A percentile compares a stretch with the other conserved stretches of the same genome.
These are phyloP conservation scores for Cornus controversa DNA, from an alignment of 148 eudicot genomes.

Conservation along the genomic window DNA sequence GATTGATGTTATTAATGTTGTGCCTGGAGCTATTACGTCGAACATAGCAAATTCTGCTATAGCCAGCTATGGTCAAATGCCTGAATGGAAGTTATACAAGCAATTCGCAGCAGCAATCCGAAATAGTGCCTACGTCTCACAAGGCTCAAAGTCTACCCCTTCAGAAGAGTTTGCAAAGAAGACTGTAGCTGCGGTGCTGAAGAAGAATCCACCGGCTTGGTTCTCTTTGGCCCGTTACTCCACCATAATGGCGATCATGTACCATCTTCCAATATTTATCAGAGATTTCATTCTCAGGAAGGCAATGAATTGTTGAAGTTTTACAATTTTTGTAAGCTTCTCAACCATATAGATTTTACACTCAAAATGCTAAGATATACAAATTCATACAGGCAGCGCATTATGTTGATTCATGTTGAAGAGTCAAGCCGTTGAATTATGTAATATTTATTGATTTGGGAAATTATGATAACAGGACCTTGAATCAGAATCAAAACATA, in stretches of 20 bases:
- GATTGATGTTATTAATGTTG: constrained; percentile 70
- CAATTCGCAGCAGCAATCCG: constrained; percentile 58
- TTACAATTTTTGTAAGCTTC: background rate
- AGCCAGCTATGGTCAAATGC: constrained; percentile 44
- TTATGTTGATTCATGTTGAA: too few species aligned
- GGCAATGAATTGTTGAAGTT: constrained; percentile 42
- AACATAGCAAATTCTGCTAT: constrained; percentile 67
- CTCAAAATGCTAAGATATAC: too few species aligned
- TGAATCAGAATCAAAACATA: too few species aligned
- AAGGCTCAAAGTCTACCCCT: constrained; percentile 59
- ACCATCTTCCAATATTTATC: constrained; percentile 61
- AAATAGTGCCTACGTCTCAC: constrained; percentile 60
- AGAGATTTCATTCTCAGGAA: constrained; percentile 57
- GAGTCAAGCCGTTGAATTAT: too few species aligned
- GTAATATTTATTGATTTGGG: too few species aligned
- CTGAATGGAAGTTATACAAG: constrained; percentile 88
- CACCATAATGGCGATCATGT: constrained; percentile 47
- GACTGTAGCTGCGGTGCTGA: constrained; percentile 57
- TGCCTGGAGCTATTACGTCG: constrained; percentile 75
- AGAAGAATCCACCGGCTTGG: constrained; percentile 73
- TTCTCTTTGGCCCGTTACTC: constrained; percentile 61
- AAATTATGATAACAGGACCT: too few species aligned
- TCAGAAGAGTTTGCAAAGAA: constrained; percentile 80
- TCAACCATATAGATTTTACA: too few species aligned
- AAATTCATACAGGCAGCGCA: too few species aligned